Evolutionary conservation across 352 stramenopile species (phyloP).

Genomic region (Globisporangium radiosum): DNA sequence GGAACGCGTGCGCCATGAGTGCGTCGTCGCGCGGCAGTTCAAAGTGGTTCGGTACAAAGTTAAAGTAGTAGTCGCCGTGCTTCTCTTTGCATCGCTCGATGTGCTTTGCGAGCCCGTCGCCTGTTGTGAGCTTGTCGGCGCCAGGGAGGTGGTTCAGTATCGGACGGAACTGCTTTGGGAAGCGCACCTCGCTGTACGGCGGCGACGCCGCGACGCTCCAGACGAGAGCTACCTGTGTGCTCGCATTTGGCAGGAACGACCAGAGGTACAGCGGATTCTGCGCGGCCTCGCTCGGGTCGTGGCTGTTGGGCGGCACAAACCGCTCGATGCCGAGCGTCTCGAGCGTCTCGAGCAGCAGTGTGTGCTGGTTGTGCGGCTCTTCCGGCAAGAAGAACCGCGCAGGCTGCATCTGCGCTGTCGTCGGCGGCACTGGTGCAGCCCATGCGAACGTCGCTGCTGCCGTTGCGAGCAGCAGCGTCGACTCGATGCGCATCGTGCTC

Average conservation of each 20-base stretch:
- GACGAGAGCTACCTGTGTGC: constrained; percentile 57
- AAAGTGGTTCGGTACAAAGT: constrained; percentile 53
- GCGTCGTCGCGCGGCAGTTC: constrained; percentile 53
- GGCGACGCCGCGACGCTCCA: constrained; percentile 33
- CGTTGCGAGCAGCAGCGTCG: constrained; percentile 1
- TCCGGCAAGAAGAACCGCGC: constrained; percentile 56
- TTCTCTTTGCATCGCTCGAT: constrained; percentile 34
- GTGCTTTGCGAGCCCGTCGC: constrained; percentile 39
- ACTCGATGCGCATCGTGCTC: neutral
- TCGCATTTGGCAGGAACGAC: constrained; percentile 32
- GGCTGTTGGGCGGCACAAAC: constrained; percentile 22
- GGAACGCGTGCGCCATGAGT: constrained; percentile 40
- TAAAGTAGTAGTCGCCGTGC: constrained; percentile 60
- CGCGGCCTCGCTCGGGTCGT: constrained; percentile 14
- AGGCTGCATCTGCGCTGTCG: too few relatives aligned
- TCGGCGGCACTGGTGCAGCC: neutral
- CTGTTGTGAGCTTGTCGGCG: constrained; percentile 34
- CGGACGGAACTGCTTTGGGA: constrained; percentile 29
- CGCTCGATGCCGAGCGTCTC: constrained; percentile 43
- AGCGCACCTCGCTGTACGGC: constrained; percentile 31
- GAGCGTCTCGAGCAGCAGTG: constrained; percentile 44
- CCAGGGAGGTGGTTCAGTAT: constrained; percentile 77
- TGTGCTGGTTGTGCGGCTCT: constrained; percentile 21
- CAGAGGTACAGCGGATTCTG: constrained; percentile 22
- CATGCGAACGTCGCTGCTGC: neutral